Base-by-base conservation (phyloP, 768 basidiomycete genomes). In the Infundibulicybe gibba region DNA sequence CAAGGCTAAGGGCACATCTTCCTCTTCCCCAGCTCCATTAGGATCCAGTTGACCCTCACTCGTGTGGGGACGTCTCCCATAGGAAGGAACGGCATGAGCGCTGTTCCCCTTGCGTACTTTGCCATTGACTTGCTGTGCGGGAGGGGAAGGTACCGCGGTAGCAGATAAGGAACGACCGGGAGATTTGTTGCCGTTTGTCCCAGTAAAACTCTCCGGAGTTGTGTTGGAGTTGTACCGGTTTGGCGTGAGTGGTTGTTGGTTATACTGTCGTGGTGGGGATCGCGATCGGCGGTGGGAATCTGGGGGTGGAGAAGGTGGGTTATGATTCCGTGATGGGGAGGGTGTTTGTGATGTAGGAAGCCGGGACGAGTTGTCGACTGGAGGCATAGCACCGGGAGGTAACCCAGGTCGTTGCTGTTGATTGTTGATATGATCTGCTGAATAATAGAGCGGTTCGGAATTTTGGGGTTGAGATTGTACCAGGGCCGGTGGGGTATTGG, bases 1-100 rank as follows among this genome's bases (percentile, higher is more conserved):
- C 47, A 88, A 63, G 15, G 90, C 87, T 41, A 92, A 69, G 15
- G 89, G 89, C 33, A 89, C 68, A 58, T 91, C 89, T 59, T 91
- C 89, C 57, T 90, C 88, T 58, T 88, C 86, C 20, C 68, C 69
- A 35, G 55, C 66, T 15, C 59, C 65, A 40, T 55, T 57, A 13
- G 41, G 30, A 41, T 56, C 59, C 20, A 61, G 55, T 32, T 54
- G 57, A n/a, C 65, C 61, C 44, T 76, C 71, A 43, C 69, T 67
- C 21, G 70, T 67, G 55, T 70, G 69, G 34, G 72, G 72, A 51
- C 73, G 69, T 49, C 61, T 58, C 14, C 64, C 67, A 45, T 69
- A 63, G 32, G 53, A 48, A 16, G 73, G 60, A 15, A 67, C 69
- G 14, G 83, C 85, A 60, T 83, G 77, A n/a, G 79, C 79, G 55